Conservation (phyloP, 2,329 filamentous ascomycete genomes). For the Ampelomyces quisqualis region DNA sequence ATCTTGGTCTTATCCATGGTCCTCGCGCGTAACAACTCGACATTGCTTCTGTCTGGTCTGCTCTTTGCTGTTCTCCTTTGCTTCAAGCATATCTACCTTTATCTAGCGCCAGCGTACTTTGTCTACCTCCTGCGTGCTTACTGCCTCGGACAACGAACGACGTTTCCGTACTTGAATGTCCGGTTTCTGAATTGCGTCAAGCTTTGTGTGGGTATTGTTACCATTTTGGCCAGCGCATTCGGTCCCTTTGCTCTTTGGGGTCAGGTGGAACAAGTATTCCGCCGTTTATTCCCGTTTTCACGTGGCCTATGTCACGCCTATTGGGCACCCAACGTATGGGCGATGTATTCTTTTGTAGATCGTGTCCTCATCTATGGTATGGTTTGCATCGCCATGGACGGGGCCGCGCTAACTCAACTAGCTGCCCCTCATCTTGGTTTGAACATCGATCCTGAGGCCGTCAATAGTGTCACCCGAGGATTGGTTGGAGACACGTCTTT, state of each 20-base stretch:
- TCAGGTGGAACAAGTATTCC: slow-evolving; percentile 81
- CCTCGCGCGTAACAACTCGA: slow-evolving; percentile 72
- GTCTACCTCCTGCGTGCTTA: slow-evolving; percentile 87
- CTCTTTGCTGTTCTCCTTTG: slow-evolving; percentile 84
- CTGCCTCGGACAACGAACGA: slow-evolving; percentile 75
- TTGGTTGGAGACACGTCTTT: slow-evolving; percentile 93
- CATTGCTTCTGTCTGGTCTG: slow-evolving; percentile 74
- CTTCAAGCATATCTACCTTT: slow-evolving; percentile 98
- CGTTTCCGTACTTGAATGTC: slow-evolving; percentile 67
- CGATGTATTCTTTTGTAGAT: slow-evolving; percentile 90
- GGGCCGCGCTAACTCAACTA: slow-evolving; percentile 39
- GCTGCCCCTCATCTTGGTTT: slow-evolving; percentile 81
- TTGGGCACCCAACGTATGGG: slow-evolving; percentile 98
- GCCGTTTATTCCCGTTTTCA: slow-evolving; percentile 88
- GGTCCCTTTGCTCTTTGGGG: slow-evolving; percentile 81
- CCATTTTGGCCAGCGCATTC: slow-evolving; percentile 77
- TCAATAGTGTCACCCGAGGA: slow-evolving; percentile 88
- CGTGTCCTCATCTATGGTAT: slow-evolving; percentile 77
- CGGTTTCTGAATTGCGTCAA: slow-evolving; percentile 79
- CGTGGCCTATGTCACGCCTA: slow-evolving; percentile 94
- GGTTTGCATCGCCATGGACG: slow-evolving; percentile 7
- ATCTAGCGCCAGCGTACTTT: slow-evolving; percentile 93
- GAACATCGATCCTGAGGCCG: slow-evolving; percentile 68
- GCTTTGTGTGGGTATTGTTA: slow-evolving; percentile 70
- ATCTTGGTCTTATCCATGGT: slow-evolving; percentile 84